Percentiles rank a stretch among this genome's conserved stretches.
These are phyloP conservation scores for Tolypocladium pustulatum DNA, from an alignment of 2,329 filamentous ascomycete species.

Conservation along the genomic window DNA sequence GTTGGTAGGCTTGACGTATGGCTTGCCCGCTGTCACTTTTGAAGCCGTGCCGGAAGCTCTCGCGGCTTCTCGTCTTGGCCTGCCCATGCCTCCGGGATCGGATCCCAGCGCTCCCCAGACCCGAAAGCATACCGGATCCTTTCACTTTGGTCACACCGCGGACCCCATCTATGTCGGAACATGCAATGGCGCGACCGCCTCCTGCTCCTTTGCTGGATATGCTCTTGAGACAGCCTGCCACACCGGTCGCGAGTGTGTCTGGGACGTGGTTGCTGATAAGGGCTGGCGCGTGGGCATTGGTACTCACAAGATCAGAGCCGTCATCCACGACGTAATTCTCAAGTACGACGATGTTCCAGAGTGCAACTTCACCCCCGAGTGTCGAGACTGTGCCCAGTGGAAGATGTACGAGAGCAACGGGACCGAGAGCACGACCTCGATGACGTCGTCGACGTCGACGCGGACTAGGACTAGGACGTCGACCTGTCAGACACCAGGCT, in stretches of 20 bases:
- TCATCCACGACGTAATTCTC: conserved; percentile 79
- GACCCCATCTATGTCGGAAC: conserved; percentile 92
- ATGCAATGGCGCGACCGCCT: conserved; percentile 81
- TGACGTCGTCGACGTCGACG: conserved; percentile 39
- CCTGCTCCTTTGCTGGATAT: conserved; percentile 86
- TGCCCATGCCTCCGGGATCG: conserved; percentile 73
- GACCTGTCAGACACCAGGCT: conserved; percentile 84
- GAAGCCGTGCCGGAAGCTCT: conserved; percentile 88
- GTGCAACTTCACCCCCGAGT: conserved; percentile 67
- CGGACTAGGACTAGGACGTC: conserved; percentile 69
- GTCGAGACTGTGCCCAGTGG: conserved; percentile 85
- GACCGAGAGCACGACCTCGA: conserved; percentile 61
- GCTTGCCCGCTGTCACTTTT: conserved; percentile 82
- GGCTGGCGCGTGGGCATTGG: conserved; percentile 87
- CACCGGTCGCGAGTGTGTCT: conserved; percentile 76
- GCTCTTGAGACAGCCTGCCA: conserved; percentile 92
- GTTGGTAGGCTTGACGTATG: conserved; percentile 85
- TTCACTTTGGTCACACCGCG: conserved; percentile 90
- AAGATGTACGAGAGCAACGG: conserved; percentile 92
- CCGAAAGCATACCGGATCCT: conserved; percentile 63
- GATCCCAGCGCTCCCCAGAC: conserved; percentile 62
- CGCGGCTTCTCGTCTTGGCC: conserved; percentile 70
- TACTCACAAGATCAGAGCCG: conserved; percentile 80
- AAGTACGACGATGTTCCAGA: conserved; percentile 72
- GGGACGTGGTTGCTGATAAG: conserved; percentile 84